Evolutionary conservation across 495 filamentous ascomycete species (phyloP).

Genomic region (Talaromyces stipitatus): DNA sequence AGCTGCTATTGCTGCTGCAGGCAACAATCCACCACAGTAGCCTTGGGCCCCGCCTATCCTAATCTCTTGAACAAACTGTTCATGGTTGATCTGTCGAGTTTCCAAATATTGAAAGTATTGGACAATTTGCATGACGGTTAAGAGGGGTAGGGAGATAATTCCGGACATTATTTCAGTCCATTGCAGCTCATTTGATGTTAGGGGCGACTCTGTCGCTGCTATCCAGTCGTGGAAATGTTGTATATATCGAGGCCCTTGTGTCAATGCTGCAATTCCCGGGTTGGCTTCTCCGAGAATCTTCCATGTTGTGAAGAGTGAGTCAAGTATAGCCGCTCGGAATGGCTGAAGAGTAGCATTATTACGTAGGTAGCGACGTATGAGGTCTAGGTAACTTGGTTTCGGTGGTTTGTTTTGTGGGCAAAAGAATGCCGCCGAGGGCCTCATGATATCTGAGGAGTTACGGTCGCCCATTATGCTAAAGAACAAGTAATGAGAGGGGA

Average conservation of each 20-base stretch:
- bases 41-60: slow-evolving; percentile 16
- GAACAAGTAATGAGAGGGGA: neutral
- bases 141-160: slow-evolving; percentile 22
- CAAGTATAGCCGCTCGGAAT: neutral
- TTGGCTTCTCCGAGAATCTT: slow-evolving; percentile 4
- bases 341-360: neutral
- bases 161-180: slow-evolving; percentile 18
- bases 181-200: neutral
- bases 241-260: slow-evolving; percentile 10
- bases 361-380: neutral
- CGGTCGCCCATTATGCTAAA: neutral
- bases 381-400: neutral
- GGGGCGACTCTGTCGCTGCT: slow-evolving; percentile 4
- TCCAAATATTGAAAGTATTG: slow-evolving; percentile 30
- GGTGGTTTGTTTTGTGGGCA: neutral
- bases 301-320: slow-evolving; percentile 6
- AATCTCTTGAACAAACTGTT: neutral
- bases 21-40: slow-evolving; percentile 17
- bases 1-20: slow-evolving; percentile 21
- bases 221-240: slow-evolving; percentile 13
- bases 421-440: neutral
- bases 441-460: neutral
- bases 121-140: slow-evolving; percentile 19
- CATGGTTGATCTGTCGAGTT: neutral
- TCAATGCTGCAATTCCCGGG: slow-evolving; percentile 10